Evolutionary conservation across 2,329 filamentous ascomycete species (phyloP).

Genomic region (Fusarium penzigii): DNA sequence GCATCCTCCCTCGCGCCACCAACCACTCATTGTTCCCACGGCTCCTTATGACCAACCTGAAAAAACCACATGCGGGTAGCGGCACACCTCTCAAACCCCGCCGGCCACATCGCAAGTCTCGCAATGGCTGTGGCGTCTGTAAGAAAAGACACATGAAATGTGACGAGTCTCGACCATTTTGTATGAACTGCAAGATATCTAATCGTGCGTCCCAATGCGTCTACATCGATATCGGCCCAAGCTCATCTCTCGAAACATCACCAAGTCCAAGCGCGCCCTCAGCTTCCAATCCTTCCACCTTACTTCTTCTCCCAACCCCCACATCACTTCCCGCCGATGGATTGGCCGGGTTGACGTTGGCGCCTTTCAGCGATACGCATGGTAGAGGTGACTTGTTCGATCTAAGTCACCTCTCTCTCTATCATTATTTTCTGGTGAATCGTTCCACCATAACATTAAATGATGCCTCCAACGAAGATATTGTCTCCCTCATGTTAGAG

Average conservation of each 20-base stretch:
- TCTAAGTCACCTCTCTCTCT: no score
- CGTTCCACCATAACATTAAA: background rate
- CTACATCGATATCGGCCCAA: slow-evolving; percentile 10
- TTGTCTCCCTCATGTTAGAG: background rate
- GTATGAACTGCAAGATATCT: slow-evolving; percentile 30
- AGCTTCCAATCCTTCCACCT: no score
- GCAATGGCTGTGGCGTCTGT: slow-evolving; percentile 29
- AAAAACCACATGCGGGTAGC: background rate
- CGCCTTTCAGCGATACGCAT: background rate
- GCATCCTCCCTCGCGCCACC: background rate
- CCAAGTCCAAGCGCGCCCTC: background rate
- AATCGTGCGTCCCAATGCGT: slow-evolving; percentile 30
- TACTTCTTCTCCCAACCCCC: no score
- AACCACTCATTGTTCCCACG: background rate
- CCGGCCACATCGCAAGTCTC: slow-evolving; percentile 25
- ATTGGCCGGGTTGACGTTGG: background rate
- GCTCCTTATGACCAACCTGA: background rate
- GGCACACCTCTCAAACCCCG: background rate
- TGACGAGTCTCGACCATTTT: slow-evolving; percentile 33
- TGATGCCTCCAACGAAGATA: background rate
- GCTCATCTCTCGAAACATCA: slow-evolving; percentile 15
- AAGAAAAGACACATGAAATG: slow-evolving; percentile 33
- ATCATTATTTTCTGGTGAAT: background rate
- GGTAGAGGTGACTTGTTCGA: background rate
- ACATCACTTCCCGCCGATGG: no score